Conservation (phyloP, 805 yeast species). For the Maudiozyma pseudohumilis region DNA sequence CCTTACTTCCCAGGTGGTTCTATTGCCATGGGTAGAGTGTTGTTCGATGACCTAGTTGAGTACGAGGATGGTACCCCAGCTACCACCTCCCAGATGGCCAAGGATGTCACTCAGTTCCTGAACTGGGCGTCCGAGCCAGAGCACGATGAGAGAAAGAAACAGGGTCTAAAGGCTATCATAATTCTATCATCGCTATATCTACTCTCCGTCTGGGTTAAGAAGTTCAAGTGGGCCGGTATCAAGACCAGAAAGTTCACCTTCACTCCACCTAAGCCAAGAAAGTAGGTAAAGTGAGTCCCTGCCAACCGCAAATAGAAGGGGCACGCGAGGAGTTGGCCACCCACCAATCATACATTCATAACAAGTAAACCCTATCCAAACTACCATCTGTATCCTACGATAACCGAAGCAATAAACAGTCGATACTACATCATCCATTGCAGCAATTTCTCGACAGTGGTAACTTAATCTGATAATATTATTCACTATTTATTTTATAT, state of each 20-base stretch:
- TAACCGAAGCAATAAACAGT: too few species aligned
- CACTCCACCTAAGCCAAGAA: constrained; percentile 66
- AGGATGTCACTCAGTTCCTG: constrained; percentile 91
- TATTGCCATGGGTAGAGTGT: constrained; percentile 97
- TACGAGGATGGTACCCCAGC: constrained; percentile 99
- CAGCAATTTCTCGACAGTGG: too few species aligned
- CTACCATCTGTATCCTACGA: too few species aligned
- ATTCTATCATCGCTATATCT: constrained; percentile 71
- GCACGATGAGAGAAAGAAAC: constrained; percentile 94
- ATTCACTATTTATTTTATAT: background rate
- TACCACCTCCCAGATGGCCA: constrained; percentile 97
- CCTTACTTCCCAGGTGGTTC: constrained; percentile 99
- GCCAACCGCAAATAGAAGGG: too few species aligned
- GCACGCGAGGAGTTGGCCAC: too few species aligned
- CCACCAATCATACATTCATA: too few species aligned
- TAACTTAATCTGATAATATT: background rate
- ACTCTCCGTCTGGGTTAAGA: constrained; percentile 83
- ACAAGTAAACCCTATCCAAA: too few species aligned
- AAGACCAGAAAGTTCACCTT: constrained; percentile 90
- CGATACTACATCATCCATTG: too few species aligned
- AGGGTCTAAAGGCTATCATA: constrained; percentile 87
- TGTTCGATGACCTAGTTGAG: constrained; percentile 95
- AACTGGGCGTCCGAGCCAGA: constrained; percentile 99
- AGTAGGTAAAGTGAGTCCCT: too few species aligned
- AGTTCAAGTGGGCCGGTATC: constrained; percentile 95